Evolutionary conservation across 768 basidiomycete genomes (phyloP).

Genomic region (Postia placenta): DNA sequence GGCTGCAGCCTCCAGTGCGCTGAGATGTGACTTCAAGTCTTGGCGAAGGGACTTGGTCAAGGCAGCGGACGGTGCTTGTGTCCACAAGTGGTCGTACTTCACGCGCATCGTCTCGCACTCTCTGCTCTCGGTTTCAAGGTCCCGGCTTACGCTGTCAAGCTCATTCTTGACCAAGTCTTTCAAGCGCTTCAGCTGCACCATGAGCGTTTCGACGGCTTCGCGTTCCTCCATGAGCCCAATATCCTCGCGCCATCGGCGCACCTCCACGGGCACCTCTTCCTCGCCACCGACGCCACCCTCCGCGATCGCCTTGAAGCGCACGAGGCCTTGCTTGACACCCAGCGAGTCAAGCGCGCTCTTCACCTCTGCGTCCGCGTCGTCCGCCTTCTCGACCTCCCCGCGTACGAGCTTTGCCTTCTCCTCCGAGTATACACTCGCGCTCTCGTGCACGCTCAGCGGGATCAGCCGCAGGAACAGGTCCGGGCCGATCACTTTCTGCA

Average conservation of each 20-base stretch:
- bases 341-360: slow-evolving; percentile 75
- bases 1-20: slow-evolving; percentile 69
- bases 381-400: slow-evolving; percentile 82
- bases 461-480: slow-evolving; percentile 86
- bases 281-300: slow-evolving; percentile 57
- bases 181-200: slow-evolving; percentile 52
- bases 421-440: slow-evolving; percentile 94
- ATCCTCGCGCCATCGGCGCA: slow-evolving; percentile 70
- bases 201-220: slow-evolving; percentile 58
- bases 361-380: slow-evolving; percentile 75
- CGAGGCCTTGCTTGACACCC: slow-evolving; percentile 66
- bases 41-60: slow-evolving; percentile 65
- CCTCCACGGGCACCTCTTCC: slow-evolving; percentile 66
- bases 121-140: slow-evolving; percentile 76
- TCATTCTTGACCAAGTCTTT: slow-evolving; percentile 53
- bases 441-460: slow-evolving; percentile 92
- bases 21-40: slow-evolving; percentile 73
- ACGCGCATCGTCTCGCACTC: slow-evolving; percentile 89
- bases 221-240: slow-evolving; percentile 62
- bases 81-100: slow-evolving; percentile 83
- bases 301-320: slow-evolving; percentile 64
- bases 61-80: slow-evolving; percentile 75
- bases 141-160: slow-evolving; percentile 53
- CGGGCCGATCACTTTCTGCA: slow-evolving; percentile 89
- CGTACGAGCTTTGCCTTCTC: slow-evolving; percentile 96